These are phyloP conservation scores for Phytophthora colocasiae DNA, from an alignment of 352 stramenopile species.

Conservation along the genomic window DNA sequence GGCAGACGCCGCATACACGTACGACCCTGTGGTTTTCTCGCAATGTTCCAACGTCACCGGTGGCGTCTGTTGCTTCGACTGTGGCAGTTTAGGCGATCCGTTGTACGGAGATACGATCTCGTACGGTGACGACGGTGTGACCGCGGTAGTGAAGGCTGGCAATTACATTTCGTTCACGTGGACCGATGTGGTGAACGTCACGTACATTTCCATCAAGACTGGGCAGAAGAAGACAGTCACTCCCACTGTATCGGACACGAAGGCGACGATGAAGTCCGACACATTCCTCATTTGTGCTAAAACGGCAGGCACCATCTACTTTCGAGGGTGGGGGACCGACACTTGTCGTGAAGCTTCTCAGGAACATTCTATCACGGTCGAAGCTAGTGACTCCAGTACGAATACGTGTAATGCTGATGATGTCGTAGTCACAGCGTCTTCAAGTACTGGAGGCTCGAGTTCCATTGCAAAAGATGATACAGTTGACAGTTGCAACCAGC, in stretches of 20 bases:
- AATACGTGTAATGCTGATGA: slow-evolving; percentile 33
- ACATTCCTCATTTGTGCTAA: slow-evolving; percentile 73
- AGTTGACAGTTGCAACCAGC: slow-evolving; percentile 55
- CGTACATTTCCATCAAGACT: slow-evolving; percentile 61
- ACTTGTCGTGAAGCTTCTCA: slow-evolving; percentile 56
- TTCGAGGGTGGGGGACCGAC: slow-evolving; percentile 67
- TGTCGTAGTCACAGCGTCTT: slow-evolving; percentile 5
- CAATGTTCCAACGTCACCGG: slow-evolving; percentile 55
- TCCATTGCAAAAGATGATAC: slow-evolving; percentile 28
- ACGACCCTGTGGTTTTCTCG: slow-evolving; percentile 68
- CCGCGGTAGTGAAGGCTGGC: slow-evolving; percentile 56
- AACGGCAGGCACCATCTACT: slow-evolving; percentile 56
- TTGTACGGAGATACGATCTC: slow-evolving; percentile 41
- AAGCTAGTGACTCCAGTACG: slow-evolving; percentile 37
- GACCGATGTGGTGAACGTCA: slow-evolving; percentile 59
- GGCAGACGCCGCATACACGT: slow-evolving; percentile 59
- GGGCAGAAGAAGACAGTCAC: slow-evolving; percentile 78
- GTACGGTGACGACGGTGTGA: slow-evolving; percentile 55
- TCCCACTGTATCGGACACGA: slow-evolving; percentile 45
- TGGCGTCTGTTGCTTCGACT: slow-evolving; percentile 81
- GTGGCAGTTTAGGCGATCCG: slow-evolving; percentile 50
- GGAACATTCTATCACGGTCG: slow-evolving; percentile 57
- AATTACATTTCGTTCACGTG: slow-evolving; percentile 66
- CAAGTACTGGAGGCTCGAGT: slow-evolving; percentile 14
- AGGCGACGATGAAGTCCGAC: slow-evolving; percentile 41